phyloP scores from a whole-genome alignment of 1,284 basidiomycete genomes.

The Apiotrichum akiyoshidainum region DNA sequence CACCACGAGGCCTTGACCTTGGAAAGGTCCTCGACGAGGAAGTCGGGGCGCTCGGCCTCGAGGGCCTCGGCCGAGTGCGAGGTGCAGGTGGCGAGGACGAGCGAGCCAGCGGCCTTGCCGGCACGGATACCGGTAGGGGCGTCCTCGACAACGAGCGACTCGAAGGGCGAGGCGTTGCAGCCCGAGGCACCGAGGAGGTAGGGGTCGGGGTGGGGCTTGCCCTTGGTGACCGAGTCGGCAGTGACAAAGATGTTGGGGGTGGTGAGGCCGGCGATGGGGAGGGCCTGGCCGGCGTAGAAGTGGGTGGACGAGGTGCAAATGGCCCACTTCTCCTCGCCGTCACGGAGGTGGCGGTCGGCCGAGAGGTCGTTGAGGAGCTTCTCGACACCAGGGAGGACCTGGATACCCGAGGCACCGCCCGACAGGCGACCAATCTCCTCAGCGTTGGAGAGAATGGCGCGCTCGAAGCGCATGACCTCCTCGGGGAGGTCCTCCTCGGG shows the following conservation, averaged over 20 bases:
- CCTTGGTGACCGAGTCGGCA: conserved; percentile 52
- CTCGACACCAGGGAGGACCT: conserved; percentile 48
- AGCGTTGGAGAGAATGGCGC: conserved; percentile 47
- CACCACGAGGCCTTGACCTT: conserved; percentile 49
- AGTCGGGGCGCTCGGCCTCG: conserved; percentile 52
- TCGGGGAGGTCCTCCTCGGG: conserved; percentile 42
- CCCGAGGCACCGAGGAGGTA: conserved; percentile 53
- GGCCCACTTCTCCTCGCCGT: conserved; percentile 49
- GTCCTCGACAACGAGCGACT: conserved; percentile 53
- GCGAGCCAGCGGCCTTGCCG: conserved; percentile 52
- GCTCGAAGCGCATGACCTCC: conserved; percentile 51
- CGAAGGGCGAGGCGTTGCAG: conserved; percentile 47
- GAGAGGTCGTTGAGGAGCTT: conserved; percentile 42
- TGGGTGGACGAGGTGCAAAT: conserved; percentile 50
- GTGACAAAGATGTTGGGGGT: conserved; percentile 52
- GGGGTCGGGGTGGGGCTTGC: conserved; percentile 55
- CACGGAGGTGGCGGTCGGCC: conserved; percentile 35
- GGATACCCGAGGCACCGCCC: conserved; percentile 47
- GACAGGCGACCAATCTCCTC: conserved; percentile 37
- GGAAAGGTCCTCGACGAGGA: conserved; percentile 50
- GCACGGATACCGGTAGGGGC: conserved; percentile 53
- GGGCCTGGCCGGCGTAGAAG: conserved; percentile 50
- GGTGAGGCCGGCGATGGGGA: conserved; percentile 49
- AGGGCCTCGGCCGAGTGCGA: conserved; percentile 50
- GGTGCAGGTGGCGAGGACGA: conserved; percentile 52